These are phyloP conservation scores for Ogataea wickerhamii DNA, from an alignment of 805 yeast species.

Conservation along the genomic window DNA sequence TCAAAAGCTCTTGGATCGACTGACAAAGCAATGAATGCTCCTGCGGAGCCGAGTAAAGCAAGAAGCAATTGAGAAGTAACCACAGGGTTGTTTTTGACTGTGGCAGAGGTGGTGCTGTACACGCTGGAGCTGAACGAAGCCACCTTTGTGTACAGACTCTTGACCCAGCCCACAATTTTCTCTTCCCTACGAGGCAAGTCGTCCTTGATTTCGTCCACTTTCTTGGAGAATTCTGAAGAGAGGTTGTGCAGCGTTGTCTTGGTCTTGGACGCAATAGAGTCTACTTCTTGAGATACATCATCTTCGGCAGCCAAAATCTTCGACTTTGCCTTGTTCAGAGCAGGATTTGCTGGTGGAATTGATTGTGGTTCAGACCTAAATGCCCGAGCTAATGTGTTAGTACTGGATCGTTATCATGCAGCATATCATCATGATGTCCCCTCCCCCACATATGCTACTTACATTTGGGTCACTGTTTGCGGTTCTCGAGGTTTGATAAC, in stretches of 20 bases:
- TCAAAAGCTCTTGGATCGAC: constrained; percentile 15
- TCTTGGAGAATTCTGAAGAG: constrained; percentile 13
- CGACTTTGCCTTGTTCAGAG: constrained; percentile 14
- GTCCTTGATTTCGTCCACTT: constrained; percentile 20
- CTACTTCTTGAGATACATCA: constrained; percentile 15
- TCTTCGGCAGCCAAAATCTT: constrained; percentile 12
- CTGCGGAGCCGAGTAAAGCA: constrained; percentile 21
- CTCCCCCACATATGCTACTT: too few relatives aligned
- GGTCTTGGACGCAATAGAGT: constrained; percentile 14
- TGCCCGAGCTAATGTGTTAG: too few relatives aligned
- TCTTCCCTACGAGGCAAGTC: constrained; percentile 19
- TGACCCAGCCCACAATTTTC: constrained; percentile 15
- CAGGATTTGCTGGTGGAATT: constrained; percentile 6
- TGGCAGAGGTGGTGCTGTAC: constrained; percentile 12
- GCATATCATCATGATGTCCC: too few relatives aligned
- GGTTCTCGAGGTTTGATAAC: too few relatives aligned
- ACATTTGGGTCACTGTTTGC: too few relatives aligned
- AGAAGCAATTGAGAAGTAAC: constrained; percentile 21
- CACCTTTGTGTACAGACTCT: constrained; percentile 11
- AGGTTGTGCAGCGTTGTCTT: constrained; percentile 16
- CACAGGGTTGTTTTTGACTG: constrained; percentile 21
- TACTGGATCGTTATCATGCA: too few relatives aligned
- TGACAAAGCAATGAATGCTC: constrained; percentile 13
- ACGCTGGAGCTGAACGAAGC: constrained; percentile 10
- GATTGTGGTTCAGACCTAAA: constrained; percentile 12